phyloP scores from a whole-genome alignment of 257 asterid genomes.

The Solanum clarkiae region DNA sequence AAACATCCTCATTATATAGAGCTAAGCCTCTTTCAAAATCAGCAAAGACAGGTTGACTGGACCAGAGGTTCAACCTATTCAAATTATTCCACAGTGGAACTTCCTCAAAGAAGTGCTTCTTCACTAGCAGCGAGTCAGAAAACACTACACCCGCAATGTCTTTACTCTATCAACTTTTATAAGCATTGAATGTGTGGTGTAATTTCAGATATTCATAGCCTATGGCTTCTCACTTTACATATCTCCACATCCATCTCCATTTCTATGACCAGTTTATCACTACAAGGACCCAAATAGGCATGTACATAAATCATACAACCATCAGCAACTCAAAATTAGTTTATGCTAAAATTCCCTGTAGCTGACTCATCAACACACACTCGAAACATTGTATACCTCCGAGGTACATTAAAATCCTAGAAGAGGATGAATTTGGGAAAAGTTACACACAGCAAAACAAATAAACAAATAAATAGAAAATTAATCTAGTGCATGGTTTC shows the following conservation, averaged over 20 bases:
- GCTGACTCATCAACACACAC: background rate
- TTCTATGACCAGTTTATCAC: background rate
- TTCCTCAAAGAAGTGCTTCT: background rate
- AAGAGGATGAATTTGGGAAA: background rate
- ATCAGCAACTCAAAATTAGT: background rate
- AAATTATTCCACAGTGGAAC: background rate
- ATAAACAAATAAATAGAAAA: background rate
- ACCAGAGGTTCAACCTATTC: background rate
- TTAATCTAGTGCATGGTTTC: background rate
- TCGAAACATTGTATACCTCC: background rate
- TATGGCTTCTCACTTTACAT: background rate
- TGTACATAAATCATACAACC: background rate
- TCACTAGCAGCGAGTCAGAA: background rate
- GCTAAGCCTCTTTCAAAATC: background rate
- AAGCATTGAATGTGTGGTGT: background rate
- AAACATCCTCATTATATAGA: background rate
- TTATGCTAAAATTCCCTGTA: background rate
- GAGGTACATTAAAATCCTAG: background rate
- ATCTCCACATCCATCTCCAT: background rate
- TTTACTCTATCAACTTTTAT: background rate
- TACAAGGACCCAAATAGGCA: background rate
- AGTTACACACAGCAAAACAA: background rate
- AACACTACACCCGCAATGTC: background rate
- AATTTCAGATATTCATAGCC: background rate
- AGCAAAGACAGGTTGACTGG: background rate